Conservation (phyloP, 2,329 filamentous ascomycete species). For the Diaporthe citri region DNA sequence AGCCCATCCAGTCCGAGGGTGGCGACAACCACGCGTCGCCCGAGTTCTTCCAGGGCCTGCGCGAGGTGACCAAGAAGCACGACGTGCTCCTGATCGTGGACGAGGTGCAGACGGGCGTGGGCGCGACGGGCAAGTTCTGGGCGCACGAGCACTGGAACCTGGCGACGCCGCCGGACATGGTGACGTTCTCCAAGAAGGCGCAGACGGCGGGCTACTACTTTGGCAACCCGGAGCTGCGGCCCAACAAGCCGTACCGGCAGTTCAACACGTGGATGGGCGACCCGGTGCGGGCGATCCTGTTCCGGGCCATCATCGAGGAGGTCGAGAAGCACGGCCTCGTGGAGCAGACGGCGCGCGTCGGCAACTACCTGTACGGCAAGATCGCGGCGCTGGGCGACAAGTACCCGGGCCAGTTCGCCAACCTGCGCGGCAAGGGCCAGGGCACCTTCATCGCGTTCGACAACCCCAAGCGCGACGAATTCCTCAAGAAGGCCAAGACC, state of each 20-base stretch:
- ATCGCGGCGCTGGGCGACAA: constrained; percentile 75
- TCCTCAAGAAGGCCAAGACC: constrained; percentile 82
- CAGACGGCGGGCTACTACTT: constrained; percentile 96
- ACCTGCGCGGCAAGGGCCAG: constrained; percentile 87
- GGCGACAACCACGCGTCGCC: constrained; percentile 95
- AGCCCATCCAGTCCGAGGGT: constrained; percentile 94
- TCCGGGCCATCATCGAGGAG: constrained; percentile 87
- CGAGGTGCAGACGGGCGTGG: constrained; percentile 93
- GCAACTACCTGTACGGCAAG: constrained; percentile 81
- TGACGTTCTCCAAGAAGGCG: constrained; percentile 96
- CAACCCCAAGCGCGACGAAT: constrained; percentile 81
- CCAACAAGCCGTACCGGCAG: constrained; percentile 94
- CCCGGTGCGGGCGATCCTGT: constrained; percentile 85
- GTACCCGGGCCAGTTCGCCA: constrained; percentile 83
- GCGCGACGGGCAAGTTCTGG: constrained; percentile 95
- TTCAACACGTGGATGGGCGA: constrained; percentile 99
- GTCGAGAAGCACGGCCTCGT: constrained; percentile 84
- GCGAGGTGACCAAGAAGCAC: constrained; percentile 82
- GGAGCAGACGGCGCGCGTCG: constrained; percentile 80
- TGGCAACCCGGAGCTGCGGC: constrained; percentile 81
- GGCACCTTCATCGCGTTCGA: constrained; percentile 97
- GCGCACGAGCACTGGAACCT: constrained; percentile 96
- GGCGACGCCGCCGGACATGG: constrained; percentile 85
- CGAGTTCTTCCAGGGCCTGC: constrained; percentile 86
- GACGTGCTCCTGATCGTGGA: constrained; percentile 90